These are phyloP conservation scores for Aureobasidium uvarum DNA, from an alignment of 2,329 filamentous ascomycete genomes.

Conservation along the genomic window DNA sequence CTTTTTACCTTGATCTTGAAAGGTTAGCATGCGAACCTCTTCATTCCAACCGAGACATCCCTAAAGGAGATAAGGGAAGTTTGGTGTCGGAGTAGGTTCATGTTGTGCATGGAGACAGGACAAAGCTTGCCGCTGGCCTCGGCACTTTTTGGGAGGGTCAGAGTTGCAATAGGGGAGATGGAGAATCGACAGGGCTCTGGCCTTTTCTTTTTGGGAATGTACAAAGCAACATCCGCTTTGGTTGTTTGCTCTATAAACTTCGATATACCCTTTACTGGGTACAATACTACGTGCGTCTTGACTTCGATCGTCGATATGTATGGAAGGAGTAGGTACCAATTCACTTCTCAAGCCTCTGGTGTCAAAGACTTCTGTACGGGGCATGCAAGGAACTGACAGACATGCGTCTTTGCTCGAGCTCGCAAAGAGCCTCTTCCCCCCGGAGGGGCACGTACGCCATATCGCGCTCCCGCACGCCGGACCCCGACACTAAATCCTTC, in stretches of 20 bases:
- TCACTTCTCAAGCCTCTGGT: not conserved
- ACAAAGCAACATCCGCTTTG: not conserved
- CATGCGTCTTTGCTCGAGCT: not conserved
- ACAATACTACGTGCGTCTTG: too few relatives aligned
- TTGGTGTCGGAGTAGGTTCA: not conserved
- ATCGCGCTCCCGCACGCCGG: not conserved
- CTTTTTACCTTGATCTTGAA: not conserved
- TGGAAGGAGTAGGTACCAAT: not conserved
- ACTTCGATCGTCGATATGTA: not conserved
- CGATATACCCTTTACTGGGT: not conserved
- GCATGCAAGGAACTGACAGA: not conserved
- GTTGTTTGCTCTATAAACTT: not conserved
- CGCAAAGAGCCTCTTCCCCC: not conserved
- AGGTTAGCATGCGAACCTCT: too few relatives aligned
- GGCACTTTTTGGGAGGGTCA: not conserved
- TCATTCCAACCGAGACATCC: not conserved
- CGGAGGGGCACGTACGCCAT: not conserved
- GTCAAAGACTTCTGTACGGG: not conserved
- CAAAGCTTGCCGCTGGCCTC: not conserved
- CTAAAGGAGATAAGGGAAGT: not conserved
- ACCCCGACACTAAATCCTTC: not conserved
- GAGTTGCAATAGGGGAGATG: not conserved
- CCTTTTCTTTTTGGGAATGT: not conserved
- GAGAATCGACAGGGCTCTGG: not conserved
- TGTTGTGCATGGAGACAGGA: not conserved